A percentile compares a stretch with the other conserved stretches of the same genome.
phyloP scores from a whole-genome alignment of 768 basidiomycete genomes.

The Psilocybe azurescens region DNA sequence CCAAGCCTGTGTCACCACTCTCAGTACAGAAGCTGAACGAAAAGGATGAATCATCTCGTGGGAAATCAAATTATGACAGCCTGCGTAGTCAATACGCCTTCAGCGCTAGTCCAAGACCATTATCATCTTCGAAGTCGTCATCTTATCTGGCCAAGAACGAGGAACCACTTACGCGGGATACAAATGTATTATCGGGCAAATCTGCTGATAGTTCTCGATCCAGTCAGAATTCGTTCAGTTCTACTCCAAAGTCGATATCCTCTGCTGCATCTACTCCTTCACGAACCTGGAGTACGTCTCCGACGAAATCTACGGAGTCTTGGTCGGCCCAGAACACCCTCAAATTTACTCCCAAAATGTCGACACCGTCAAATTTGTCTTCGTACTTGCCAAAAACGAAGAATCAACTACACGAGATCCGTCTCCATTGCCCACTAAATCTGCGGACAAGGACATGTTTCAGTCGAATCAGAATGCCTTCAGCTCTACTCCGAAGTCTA shows the following conservation, averaged over 20 bases:
- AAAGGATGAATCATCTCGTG: background rate
- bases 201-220: background rate
- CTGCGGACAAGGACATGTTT: background rate
- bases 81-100: constrained; percentile 8
- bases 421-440: background rate
- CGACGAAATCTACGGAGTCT: background rate
- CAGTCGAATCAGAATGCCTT: background rate
- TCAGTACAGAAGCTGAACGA: background rate
- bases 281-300: background rate
- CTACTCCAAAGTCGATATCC: constrained; percentile 1
- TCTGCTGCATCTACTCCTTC: background rate
- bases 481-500: constrained; percentile 9
- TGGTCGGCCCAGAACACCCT: background rate
- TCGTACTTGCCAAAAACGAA: background rate
- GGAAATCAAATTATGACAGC: background rate
- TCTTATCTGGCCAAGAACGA: constrained; percentile 16
- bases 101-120: constrained; percentile 14
- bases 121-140: constrained; percentile 6
- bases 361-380: background rate
- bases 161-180: background rate
- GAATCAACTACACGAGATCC: background rate
- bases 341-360: background rate
- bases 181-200: background rate
- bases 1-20: background rate
- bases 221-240: background rate